phyloP scores from a whole-genome alignment of 331 rosid species.

The Malus hybrid region DNA sequence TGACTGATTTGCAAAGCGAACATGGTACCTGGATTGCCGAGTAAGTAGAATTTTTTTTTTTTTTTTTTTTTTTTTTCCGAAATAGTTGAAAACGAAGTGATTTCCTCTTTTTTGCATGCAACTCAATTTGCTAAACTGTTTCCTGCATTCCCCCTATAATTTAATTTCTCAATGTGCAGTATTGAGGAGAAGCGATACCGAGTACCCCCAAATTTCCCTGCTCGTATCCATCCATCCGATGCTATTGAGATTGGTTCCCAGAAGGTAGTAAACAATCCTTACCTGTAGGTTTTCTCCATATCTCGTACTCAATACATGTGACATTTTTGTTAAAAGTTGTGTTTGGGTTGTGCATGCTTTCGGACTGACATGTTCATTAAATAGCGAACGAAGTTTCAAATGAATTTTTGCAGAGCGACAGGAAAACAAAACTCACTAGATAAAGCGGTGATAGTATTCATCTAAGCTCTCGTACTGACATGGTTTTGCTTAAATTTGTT shows the following conservation, averaged over 20 bases:
- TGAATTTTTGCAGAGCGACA: neutral
- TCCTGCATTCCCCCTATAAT: neutral
- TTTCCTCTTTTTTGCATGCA: neutral
- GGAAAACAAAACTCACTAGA: neutral
- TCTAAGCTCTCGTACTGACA: neutral
- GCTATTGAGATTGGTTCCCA: slow-evolving; percentile 69
- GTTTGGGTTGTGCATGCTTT: neutral
- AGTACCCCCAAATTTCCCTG: slow-evolving; percentile 46
- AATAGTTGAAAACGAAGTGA: neutral
- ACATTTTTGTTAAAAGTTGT: neutral
- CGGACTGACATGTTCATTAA: neutral
- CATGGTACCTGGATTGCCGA: slow-evolving; percentile 79
- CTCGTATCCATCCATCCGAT: slow-evolving; percentile 62
- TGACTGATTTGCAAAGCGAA: slow-evolving; percentile 69
- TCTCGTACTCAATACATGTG: neutral
- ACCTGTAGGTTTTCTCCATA: neutral
- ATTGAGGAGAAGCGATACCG: slow-evolving; percentile 53
- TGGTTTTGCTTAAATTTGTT: neutral
- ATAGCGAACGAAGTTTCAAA: neutral
- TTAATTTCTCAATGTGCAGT: slow-evolving; percentile 28
- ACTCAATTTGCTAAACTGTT: neutral
- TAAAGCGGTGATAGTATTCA: neutral
- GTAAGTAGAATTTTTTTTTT: slow-evolving; percentile 32
- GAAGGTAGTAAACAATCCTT: slow-evolving; percentile 31
- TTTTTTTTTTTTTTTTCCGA: neutral